phyloP scores from a whole-genome alignment of 257 asterid genomes.

The Ilex aquifolium region DNA sequence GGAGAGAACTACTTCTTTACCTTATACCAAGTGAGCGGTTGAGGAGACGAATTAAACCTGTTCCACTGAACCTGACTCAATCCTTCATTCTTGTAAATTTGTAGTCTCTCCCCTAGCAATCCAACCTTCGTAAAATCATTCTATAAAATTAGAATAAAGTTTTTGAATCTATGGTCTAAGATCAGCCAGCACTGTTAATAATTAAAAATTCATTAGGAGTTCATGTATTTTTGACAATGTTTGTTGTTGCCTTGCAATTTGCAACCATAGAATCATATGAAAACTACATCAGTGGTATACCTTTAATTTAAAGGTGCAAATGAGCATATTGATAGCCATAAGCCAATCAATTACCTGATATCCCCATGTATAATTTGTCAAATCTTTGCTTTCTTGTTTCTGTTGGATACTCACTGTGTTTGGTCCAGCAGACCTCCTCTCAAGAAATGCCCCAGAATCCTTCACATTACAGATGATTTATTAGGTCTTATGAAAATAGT shows the following conservation, averaged over 20 bases:
- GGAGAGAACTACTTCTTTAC: conserved; percentile 25
- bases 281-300: too few species aligned
- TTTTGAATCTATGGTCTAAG: background rate
- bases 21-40: conserved; percentile 85
- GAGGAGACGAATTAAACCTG: conserved; percentile 28
- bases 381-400: conserved; percentile 12
- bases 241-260: too few species aligned
- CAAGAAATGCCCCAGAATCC: conserved; percentile 85
- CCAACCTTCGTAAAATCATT: conserved; percentile 48
- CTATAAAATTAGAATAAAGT: conserved; percentile 2
- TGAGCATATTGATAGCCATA: background rate
- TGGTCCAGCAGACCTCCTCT: conserved; percentile 54
- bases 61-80: conserved; percentile 42
- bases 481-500: background rate
- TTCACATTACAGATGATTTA: conserved; percentile 13
- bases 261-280: too few species aligned
- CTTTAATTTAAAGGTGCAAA: background rate
- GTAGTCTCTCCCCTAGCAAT: conserved; percentile 59
- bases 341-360: conserved; percentile 41
- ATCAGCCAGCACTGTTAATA: background rate
- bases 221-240: background rate
- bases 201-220: too few species aligned
- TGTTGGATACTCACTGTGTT: conserved; percentile 34
- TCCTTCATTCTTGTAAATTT: conserved; percentile 43
- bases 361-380: conserved; percentile 53